These are phyloP conservation scores for Helianthus tuberosus DNA, from an alignment of 129 eudicot species.

Conservation along the genomic window DNA sequence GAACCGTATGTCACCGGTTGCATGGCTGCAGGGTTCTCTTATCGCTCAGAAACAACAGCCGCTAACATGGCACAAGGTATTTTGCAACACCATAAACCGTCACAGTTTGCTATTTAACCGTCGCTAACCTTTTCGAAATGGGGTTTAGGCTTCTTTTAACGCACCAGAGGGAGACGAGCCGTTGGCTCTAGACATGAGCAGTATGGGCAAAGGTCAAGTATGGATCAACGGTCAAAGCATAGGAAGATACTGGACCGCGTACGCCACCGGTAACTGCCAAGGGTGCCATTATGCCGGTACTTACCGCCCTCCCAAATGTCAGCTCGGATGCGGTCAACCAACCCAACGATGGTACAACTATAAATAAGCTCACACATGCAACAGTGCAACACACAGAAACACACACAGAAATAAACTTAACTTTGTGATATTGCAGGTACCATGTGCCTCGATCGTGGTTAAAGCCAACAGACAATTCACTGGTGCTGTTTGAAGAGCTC, in stretches of 20 bases:
- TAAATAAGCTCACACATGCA: conserved; percentile 2
- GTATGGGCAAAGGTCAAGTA: conserved; percentile 99
- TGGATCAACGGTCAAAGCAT: conserved; percentile 94
- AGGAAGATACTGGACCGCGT: conserved; percentile 92
- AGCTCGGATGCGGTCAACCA: conserved; percentile 91
- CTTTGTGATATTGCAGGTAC: conserved; percentile 46
- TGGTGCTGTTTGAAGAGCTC: conserved; percentile 66
- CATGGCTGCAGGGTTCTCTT: conserved; percentile 57
- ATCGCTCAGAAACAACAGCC: conserved; percentile 67
- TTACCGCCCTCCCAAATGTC: conserved; percentile 77
- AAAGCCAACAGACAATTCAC: conserved; percentile 54
- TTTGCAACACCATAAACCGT: neutral
- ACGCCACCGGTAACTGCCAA: conserved; percentile 68
- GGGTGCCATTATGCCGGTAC: conserved; percentile 73
- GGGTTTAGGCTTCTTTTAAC: conserved; percentile 56
- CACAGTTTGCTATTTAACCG: neutral
- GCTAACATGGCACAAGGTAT: conserved; percentile 79
- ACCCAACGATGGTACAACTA: conserved; percentile 79
- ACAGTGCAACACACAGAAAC: neutral
- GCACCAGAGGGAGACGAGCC: conserved; percentile 74
- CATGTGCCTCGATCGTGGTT: conserved; percentile 79
- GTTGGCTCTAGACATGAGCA: conserved; percentile 78
- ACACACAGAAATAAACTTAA: neutral
- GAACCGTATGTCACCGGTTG: conserved; percentile 47
- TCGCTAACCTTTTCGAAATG: neutral